Conservation (phyloP, 2,329 filamentous ascomycete genomes). For the Hypoxylon sp. region DNA sequence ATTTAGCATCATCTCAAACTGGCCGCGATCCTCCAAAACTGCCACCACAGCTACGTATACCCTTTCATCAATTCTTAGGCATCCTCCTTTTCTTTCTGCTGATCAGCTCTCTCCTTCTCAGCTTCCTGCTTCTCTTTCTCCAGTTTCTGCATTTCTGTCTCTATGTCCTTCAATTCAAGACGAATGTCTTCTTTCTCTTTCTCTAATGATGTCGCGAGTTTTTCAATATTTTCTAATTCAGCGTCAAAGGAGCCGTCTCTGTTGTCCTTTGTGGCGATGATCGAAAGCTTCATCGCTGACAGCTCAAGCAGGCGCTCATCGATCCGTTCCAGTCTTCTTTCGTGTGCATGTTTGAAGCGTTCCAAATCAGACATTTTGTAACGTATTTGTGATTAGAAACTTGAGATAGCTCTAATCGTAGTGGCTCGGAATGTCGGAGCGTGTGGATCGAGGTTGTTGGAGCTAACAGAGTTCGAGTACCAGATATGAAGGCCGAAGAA, state of each 20-base stretch:
- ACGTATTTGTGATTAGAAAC: neutral
- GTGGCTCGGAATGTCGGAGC: neutral
- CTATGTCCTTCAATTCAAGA: neutral
- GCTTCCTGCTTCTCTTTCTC: neutral
- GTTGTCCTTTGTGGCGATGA: neutral
- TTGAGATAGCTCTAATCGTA: neutral
- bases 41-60: neutral
- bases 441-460: neutral
- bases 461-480: neutral
- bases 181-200: neutral
- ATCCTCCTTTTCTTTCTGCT: neutral
- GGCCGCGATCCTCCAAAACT: neutral
- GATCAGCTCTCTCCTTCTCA: neutral
- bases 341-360: neutral
- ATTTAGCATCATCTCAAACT: neutral
- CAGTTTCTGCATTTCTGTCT: neutral
- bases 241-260: neutral
- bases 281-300: neutral
- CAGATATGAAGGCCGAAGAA: neutral
- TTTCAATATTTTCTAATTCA: neutral
- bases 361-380: neutral
- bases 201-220: neutral
- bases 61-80: neutral
- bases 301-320: neutral
- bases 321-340: neutral